phyloP scores from a whole-genome alignment of 352 stramenopile genomes.

The Discostella stelligera region DNA sequence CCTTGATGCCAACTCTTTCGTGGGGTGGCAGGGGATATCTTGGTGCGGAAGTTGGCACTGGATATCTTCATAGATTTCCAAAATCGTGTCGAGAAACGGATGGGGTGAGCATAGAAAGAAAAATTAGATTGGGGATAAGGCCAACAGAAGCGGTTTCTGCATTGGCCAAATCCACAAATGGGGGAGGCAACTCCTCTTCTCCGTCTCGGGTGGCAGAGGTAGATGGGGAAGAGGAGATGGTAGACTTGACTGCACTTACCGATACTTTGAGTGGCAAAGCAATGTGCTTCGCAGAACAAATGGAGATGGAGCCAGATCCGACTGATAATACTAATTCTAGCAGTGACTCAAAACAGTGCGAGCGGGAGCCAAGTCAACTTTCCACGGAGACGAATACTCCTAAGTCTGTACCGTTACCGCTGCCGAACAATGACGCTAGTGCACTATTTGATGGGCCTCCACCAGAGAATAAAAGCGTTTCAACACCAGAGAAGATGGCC shows the following conservation, averaged over 20 bases:
- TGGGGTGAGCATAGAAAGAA: constrained; percentile 69
- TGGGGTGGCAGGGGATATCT: constrained; percentile 92
- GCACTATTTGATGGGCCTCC: constrained; percentile 34
- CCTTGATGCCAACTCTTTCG: constrained; percentile 67
- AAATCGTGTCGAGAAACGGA: constrained; percentile 57
- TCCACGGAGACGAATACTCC: not conserved
- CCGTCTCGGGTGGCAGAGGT: not conserved
- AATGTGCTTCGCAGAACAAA: constrained; percentile 49
- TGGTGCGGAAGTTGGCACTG: constrained; percentile 92
- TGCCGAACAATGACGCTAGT: constrained; percentile 18
- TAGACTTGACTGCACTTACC: constrained; percentile 40
- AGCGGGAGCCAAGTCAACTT: constrained; percentile 6
- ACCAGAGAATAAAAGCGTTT: constrained; percentile 10
- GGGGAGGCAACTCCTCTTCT: constrained; percentile 3
- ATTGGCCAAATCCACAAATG: constrained; percentile 1
- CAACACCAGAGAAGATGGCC: not conserved
- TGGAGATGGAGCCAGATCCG: constrained; percentile 52
- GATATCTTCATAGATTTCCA: constrained; percentile 94
- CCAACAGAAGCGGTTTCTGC: constrained; percentile 32
- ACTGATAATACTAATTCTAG: not conserved
- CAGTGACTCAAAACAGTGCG: constrained; percentile 2
- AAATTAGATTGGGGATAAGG: constrained; percentile 49
- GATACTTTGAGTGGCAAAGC: constrained; percentile 34
- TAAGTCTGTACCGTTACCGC: not conserved
- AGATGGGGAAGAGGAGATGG: constrained; percentile 10